Conservation (phyloP, 2,329 filamentous ascomycete species). For the Aspergillus texensis region DNA sequence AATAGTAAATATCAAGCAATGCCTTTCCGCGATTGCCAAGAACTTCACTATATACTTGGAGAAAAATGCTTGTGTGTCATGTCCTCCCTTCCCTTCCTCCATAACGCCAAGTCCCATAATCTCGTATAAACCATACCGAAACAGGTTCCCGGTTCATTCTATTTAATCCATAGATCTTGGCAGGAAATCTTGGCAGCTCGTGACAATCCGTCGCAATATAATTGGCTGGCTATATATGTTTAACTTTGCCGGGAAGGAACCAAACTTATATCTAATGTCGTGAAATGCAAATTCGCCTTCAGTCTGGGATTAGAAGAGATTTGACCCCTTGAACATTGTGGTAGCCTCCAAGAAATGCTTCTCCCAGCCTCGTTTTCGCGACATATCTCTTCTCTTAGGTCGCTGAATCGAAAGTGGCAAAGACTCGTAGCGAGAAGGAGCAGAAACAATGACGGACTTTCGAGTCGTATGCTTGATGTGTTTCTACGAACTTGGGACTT, state of each 20-base stretch:
- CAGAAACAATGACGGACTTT: conserved; percentile 5
- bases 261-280: neutral
- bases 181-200: neutral
- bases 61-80: too few relatives aligned
- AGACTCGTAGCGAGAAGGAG: neutral
- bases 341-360: neutral
- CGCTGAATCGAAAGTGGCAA: neutral
- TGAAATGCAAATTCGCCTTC: accelerated
- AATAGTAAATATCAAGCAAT: too few relatives aligned
- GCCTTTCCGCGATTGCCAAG: too few relatives aligned
- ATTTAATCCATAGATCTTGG: neutral
- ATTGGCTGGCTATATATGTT: neutral
- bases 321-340: neutral
- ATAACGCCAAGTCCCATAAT: too few relatives aligned
- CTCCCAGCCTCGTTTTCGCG: neutral
- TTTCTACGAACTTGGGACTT: conserved; percentile 58
- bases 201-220: neutral
- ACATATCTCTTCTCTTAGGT: neutral
- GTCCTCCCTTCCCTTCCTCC: too few relatives aligned
- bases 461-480: conserved; percentile 36
- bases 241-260: neutral
- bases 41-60: too few relatives aligned
- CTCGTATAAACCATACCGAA: neutral
- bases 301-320: neutral
- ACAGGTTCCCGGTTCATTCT: neutral